phyloP scores from a whole-genome alignment of 2,329 filamentous ascomycete species.

The Geosmithia putterillii region DNA sequence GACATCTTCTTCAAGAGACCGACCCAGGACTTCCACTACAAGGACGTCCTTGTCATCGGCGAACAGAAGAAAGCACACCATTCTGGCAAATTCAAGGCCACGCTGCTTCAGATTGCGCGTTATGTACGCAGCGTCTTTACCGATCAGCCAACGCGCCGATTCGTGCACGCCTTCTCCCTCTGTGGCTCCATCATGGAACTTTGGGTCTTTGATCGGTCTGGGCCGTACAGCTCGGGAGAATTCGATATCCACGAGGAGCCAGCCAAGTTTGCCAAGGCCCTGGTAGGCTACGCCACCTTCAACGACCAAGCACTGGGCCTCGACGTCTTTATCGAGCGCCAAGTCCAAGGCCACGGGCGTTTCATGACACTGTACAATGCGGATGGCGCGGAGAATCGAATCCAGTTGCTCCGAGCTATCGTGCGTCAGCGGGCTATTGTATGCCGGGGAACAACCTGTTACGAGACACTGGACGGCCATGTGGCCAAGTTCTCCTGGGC shows the following conservation, averaged over 20 bases:
- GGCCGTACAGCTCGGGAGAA: constrained; percentile 7
- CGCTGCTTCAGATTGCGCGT: constrained; percentile 7
- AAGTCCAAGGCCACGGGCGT: background rate
- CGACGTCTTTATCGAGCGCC: constrained; percentile 3
- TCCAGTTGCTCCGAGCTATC: constrained; percentile 5
- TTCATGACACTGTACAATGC: constrained; percentile 1
- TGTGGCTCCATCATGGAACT: constrained; percentile 8
- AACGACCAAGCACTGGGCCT: constrained; percentile 4
- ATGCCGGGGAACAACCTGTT: constrained; percentile 8
- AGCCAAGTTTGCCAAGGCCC: constrained; percentile 3
- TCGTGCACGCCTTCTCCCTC: constrained; percentile 7
- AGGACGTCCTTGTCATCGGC: no score
- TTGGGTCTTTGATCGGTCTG: constrained; percentile 11
- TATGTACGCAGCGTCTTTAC: constrained; percentile 6
- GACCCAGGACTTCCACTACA: no score
- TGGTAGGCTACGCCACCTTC: constrained; percentile 5
- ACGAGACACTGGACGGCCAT: background rate
- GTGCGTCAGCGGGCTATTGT: constrained; percentile 5
- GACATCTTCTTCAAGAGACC: no score
- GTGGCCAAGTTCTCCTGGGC: constrained; percentile 9
- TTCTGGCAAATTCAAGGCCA: constrained; percentile 7
- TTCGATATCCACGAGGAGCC: constrained; percentile 2
- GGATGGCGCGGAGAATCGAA: constrained; percentile 1
- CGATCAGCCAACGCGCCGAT: constrained; percentile 10
- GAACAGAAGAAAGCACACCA: no score